Evolutionary conservation across 108 stramenopile species (phyloP), one percentile per base, ranked within the genome.

Genomic region (Bacterosira constricta): DNA sequence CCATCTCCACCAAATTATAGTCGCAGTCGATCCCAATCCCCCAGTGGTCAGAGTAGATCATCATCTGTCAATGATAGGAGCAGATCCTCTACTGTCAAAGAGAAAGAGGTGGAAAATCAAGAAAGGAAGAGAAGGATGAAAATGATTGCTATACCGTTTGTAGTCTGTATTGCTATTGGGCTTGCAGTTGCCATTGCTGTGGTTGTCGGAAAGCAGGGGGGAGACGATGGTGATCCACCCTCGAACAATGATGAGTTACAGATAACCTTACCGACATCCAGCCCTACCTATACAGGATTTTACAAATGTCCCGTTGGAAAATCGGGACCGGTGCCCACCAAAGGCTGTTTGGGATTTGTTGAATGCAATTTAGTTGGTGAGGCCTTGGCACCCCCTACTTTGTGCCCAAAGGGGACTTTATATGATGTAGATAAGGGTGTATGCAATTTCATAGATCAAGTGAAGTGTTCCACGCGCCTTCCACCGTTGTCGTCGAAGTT

Each of bases 331-430:
- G 54, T 69, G 8, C 57, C 70, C 1, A 71, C 64, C 4, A 54
- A 56, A 21, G 70, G 70, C 0, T 79, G 78, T 55, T 21, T 71
- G 11, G 78, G 78, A 31, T 79, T 59, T 29, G 65, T 71, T 5
- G 31, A 66, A 58, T 79, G 78, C 65, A 51, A 71, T 20, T 42
- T 29, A 1, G 30, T 36, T 1, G 64, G 64, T 0, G 63, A n/a
- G 9, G 31, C 47, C 1, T 44, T 6, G 0, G 4, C 10, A 2
- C 29, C 30, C 1, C 65, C 58, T 0, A 27, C 17, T 4, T 42
- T 71, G 10, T 79, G 78, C 46, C 30, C 49, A 6, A 5, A 23
- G 23, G 65, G 65, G 25, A 79, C 78, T 13, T 55, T 79, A 8
- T 79, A 67, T 45, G 78, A 79, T 59, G 49, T 67, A 0, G 3